Base-by-base conservation (phyloP, 805 yeast species). In the Candida incommunis region DNA sequence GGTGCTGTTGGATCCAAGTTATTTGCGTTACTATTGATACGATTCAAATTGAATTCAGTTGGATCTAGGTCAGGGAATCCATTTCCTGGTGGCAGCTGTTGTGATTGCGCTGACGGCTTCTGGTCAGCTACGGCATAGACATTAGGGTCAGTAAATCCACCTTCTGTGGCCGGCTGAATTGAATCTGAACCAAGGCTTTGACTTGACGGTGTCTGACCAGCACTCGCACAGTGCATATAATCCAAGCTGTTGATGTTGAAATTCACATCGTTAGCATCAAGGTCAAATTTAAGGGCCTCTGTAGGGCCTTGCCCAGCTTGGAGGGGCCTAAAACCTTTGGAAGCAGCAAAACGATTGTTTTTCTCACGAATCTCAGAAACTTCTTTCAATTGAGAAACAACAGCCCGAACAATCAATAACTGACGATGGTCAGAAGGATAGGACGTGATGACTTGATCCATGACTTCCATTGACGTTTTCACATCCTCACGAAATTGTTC, bases 241-340 rank as follows among this genome's bases (percentile, higher is more conserved):
- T 23, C 40, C 26, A 45, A 40, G 22, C 22, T 27, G 40, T 45
- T 46, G 24, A 44, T 43, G 23, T 37, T 43, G 22, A 50, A 25
- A n/a, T 41, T 44, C 2, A 45, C 52, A 29, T 50, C 53, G 11
- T 45, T 40, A 18, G 49, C 41, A 41, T 50, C 53, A 24, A 50
- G 41, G 40, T 45, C 48, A 41, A 50, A 29, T 31, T 43, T 45
- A 21, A 43, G 18, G 18, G 45, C 50, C 40, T 35, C 9, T 4
- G 42, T 23, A 11, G 42, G 11, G 5, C 18, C 26, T 40, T 7
- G 18, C 7, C 27, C 27, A 25, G 13, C 27, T 25, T 25, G 27
- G 15, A 15, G 22, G 11, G 40, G 40, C 15, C 11, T n/a, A 7
- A n/a, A 7, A 7, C 11, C 40, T 34, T 34, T 34, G 7, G 22